Percentiles rank a stretch among this genome's conserved stretches.
These are phyloP conservation scores for Xerocomellus intermedius DNA, from an alignment of 768 basidiomycete species.

Conservation along the genomic window DNA sequence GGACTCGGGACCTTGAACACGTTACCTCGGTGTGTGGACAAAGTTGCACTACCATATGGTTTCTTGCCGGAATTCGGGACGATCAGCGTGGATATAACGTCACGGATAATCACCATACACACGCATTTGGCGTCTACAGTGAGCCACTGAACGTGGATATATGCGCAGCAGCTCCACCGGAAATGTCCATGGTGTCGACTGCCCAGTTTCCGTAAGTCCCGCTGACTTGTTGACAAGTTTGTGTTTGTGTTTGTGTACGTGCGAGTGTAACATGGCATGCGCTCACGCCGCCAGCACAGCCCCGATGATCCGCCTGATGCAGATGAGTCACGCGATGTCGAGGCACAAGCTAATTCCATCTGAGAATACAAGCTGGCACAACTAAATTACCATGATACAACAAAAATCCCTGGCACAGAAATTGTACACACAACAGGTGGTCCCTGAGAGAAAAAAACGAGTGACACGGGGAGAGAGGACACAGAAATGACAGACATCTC, in stretches of 20 bases:
- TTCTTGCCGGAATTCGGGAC: conserved; percentile 1
- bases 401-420: conserved; percentile 2
- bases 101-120: neutral
- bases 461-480: neutral
- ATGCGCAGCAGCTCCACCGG: neutral
- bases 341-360: neutral
- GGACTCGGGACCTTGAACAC: neutral
- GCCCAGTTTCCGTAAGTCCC: neutral
- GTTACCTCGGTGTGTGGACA: neutral
- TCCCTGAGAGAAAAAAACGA: conserved; percentile 14
- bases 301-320: neutral
- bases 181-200: neutral
- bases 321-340: neutral
- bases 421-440: conserved; percentile 9
- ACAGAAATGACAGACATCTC: conserved; percentile 13
- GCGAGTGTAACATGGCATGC: neutral
- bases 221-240: neutral
- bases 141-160: neutral
- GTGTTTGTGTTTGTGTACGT: conserved; percentile 10
- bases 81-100: conserved; percentile 1
- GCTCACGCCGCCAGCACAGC: neutral
- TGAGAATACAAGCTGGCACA: neutral
- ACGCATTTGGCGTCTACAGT: neutral
- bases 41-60: conserved; percentile 8
- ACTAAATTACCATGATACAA: conserved; percentile 14